Percentiles rank a stretch among this genome's conserved stretches.
Conservation (phyloP, 305 asterid species). For the Withania somnifera region DNA sequence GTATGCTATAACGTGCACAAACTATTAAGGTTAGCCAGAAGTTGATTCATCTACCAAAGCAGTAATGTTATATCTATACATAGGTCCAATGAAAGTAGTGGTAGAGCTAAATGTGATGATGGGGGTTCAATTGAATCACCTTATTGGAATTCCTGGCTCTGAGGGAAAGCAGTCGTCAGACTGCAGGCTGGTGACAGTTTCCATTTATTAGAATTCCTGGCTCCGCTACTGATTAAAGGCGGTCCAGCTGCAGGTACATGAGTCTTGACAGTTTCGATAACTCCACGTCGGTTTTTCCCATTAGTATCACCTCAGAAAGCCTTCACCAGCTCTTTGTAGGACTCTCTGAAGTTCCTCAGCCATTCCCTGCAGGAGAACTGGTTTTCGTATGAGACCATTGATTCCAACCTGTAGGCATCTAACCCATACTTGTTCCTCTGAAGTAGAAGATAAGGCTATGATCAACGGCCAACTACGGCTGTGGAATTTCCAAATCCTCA, state of each 20-base stretch:
- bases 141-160: not conserved
- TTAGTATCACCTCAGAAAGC: not conserved
- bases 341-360: conserved; percentile 31
- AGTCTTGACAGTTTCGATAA: not conserved
- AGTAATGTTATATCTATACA: not conserved
- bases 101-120: not conserved
- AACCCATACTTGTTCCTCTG: conserved; percentile 23
- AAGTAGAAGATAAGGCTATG: conserved; percentile 24
- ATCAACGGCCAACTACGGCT: conserved; percentile 35
- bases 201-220: not conserved
- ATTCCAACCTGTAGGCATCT: conserved; percentile 29
- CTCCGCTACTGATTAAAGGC: not conserved
- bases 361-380: conserved; percentile 26
- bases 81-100: not conserved
- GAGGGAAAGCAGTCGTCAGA: not conserved
- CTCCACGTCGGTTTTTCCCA: not conserved
- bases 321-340: conserved; percentile 15
- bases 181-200: too few species aligned
- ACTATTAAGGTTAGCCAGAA: not conserved
- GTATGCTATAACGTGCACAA: not conserved
- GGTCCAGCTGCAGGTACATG: not conserved
- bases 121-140: not conserved
- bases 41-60: not conserved
- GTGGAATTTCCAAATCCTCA: conserved; percentile 24
- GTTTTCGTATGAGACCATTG: conserved; percentile 31